Evolutionary conservation across 2,329 filamentous ascomycete species (phyloP).

Genomic region (Ceratocystis cacaofunesta): DNA sequence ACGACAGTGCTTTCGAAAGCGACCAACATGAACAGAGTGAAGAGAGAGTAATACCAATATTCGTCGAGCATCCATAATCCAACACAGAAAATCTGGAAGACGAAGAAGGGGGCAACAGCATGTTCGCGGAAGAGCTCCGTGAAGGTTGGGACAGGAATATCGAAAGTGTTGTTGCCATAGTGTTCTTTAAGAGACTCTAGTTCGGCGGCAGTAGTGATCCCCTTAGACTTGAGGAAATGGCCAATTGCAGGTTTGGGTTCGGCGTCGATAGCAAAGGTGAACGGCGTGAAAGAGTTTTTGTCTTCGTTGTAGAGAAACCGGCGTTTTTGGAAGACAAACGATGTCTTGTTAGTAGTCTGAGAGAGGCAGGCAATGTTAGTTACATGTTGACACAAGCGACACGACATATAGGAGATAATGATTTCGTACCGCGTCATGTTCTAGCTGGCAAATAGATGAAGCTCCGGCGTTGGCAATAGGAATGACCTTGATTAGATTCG

Average conservation of each 20-base stretch:
- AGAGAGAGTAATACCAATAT: constrained; percentile 99
- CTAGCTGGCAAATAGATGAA: constrained; percentile 71
- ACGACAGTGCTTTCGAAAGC: constrained; percentile 97
- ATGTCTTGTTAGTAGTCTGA: constrained; percentile 57
- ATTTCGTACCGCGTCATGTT: constrained; percentile 50
- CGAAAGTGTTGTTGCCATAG: constrained; percentile 92
- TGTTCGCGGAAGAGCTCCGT: constrained; percentile 95
- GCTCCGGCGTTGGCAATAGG: constrained; percentile 78
- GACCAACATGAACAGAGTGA: constrained; percentile 97
- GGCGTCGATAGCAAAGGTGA: constrained; percentile 69
- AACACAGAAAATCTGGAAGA: constrained; percentile 98
- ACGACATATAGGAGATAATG: neutral
- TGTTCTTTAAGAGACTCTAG: constrained; percentile 71
- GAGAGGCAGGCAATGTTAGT: constrained; percentile 1
- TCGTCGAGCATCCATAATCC: constrained; percentile 97
- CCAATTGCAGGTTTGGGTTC: constrained; percentile 69
- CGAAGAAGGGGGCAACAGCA: constrained; percentile 95
- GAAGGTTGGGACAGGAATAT: constrained; percentile 93
- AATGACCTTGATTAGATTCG: constrained; percentile 80
- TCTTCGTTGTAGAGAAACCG: constrained; percentile 73
- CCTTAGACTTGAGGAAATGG: constrained; percentile 65
- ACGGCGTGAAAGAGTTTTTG: constrained; percentile 60
- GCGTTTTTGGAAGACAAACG: constrained; percentile 96
- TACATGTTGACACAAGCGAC: neutral
- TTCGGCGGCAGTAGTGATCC: constrained; percentile 59